These are phyloP conservation scores for Candida awuae DNA, from an alignment of 805 yeast genomes.

Conservation along the genomic window DNA sequence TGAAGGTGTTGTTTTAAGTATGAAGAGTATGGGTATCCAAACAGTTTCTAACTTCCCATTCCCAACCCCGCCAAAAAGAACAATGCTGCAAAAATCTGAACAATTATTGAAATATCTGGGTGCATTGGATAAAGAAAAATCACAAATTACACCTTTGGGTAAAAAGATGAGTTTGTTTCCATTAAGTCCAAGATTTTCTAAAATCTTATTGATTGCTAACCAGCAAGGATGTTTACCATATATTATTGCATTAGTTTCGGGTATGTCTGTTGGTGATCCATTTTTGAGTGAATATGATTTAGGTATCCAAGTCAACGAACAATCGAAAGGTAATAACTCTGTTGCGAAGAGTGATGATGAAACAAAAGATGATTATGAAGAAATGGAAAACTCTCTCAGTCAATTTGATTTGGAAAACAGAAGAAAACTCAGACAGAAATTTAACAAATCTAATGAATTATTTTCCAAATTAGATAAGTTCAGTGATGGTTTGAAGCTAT, in stretches of 20 bases:
- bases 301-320: slow-evolving; percentile 36
- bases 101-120: slow-evolving; percentile 63
- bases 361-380: slow-evolving; percentile 23
- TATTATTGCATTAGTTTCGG: slow-evolving; percentile 86
- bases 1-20: slow-evolving; percentile 87
- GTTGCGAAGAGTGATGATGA: slow-evolving; percentile 28
- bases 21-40: slow-evolving; percentile 97
- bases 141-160: slow-evolving; percentile 67
- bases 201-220: slow-evolving; percentile 80
- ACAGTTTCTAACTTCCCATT: slow-evolving; percentile 88
- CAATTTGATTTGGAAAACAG: slow-evolving; percentile 32
- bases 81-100: slow-evolving; percentile 56
- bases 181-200: slow-evolving; percentile 85
- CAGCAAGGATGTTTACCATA: slow-evolving; percentile 82
- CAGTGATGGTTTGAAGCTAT: slow-evolving; percentile 66
- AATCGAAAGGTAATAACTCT: slow-evolving; percentile 15
- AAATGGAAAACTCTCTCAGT: slow-evolving; percentile 28
- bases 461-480: slow-evolving; percentile 62
- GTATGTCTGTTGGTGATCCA: slow-evolving; percentile 89
- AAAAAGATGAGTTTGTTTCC: slow-evolving; percentile 86
- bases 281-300: slow-evolving; percentile 69
- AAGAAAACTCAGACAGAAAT: slow-evolving; percentile 41
- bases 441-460: slow-evolving; percentile 46
- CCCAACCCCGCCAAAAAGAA: slow-evolving; percentile 77
- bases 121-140: slow-evolving; percentile 52